Conservation (phyloP, 1,284 basidiomycete genomes). For the Pseudomicrostroma phylloplanum region DNA sequence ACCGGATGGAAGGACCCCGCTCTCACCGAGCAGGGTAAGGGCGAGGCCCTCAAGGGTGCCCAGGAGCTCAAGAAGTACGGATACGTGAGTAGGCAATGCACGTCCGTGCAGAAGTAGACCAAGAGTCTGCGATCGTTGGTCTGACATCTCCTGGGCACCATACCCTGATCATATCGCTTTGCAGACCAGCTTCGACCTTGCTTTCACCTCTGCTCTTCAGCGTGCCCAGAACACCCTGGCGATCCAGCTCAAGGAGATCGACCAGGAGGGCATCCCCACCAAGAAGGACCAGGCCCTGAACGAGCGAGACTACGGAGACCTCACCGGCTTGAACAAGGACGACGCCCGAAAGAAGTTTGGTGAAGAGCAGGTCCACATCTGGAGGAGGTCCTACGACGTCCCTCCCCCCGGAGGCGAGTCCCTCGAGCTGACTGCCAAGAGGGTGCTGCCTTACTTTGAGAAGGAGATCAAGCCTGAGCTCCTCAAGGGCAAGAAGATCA, state of each 20-base stretch:
- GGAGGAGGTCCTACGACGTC: constrained; percentile 51
- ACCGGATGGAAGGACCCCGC: constrained; percentile 51
- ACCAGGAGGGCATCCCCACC: constrained; percentile 48
- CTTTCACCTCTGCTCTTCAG: constrained; percentile 53
- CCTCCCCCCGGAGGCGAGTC: constrained; percentile 53
- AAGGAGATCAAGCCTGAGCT: constrained; percentile 52
- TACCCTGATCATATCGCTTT: too few species aligned
- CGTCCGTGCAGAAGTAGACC: too few species aligned
- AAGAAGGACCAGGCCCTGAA: constrained; percentile 53
- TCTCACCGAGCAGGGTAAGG: constrained; percentile 46
- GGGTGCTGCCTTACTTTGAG: constrained; percentile 53
- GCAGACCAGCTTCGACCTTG: constrained; percentile 21
- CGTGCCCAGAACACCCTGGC: constrained; percentile 53
- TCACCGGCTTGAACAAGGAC: constrained; percentile 54
- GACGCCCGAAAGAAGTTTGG: constrained; percentile 53
- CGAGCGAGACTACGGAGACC: constrained; percentile 54
- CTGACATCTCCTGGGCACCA: too few species aligned
- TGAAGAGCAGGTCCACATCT: constrained; percentile 53
- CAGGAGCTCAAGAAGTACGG: constrained; percentile 48
- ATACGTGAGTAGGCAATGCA: constrained; percentile 22
- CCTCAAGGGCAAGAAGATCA: constrained; percentile 52
- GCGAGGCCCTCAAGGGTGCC: constrained; percentile 48
- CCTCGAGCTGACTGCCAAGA: constrained; percentile 52
- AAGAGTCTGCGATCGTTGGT: too few species aligned
- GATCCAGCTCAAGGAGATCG: constrained; percentile 52